A percentile compares a stretch with the other conserved stretches of the same genome.
These are phyloP conservation scores for Nelumbo lutea DNA, from an alignment of 164 flowering plant species.

Conservation along the genomic window DNA sequence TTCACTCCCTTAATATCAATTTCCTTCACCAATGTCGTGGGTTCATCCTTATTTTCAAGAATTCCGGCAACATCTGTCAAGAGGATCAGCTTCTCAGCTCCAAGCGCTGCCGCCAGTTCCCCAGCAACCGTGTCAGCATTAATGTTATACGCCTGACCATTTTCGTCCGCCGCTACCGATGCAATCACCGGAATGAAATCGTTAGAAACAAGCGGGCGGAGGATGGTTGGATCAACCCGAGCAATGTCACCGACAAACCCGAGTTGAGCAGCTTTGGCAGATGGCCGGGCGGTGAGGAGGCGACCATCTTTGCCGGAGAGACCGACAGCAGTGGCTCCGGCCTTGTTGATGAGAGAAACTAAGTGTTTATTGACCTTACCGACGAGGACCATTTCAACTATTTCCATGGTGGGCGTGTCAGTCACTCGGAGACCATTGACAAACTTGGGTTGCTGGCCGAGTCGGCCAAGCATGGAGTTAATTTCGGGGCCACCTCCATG, in stretches of 20 bases:
- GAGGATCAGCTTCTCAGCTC: slow-evolving; percentile 87
- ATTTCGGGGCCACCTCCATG: slow-evolving; percentile 96
- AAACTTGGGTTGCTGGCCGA: slow-evolving; percentile 52
- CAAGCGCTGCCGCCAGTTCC: slow-evolving; percentile 84
- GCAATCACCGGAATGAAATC: slow-evolving; percentile 81
- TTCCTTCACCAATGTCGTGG: slow-evolving; percentile 69
- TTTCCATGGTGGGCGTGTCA: slow-evolving; percentile 78
- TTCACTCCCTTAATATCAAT: slow-evolving; percentile 77
- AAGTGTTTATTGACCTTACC: slow-evolving; percentile 77
- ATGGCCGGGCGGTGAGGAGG: slow-evolving; percentile 72
- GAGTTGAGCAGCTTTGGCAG: slow-evolving; percentile 45
- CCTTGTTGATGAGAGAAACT: slow-evolving; percentile 76
- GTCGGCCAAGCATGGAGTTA: slow-evolving; percentile 53
- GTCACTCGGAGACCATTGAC: slow-evolving; percentile 88
- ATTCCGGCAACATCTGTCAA: slow-evolving; percentile 90
- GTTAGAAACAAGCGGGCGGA: slow-evolving; percentile 44
- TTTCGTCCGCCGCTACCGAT: slow-evolving; percentile 78
- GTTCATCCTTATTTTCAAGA: slow-evolving; percentile 49
- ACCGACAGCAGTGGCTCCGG: slow-evolving; percentile 86
- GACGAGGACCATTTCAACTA: slow-evolving; percentile 86
- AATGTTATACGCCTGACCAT: slow-evolving; percentile 75
- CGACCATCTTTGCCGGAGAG: slow-evolving; percentile 81
- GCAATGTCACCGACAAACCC: slow-evolving; percentile 94
- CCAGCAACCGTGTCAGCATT: slow-evolving; percentile 96
- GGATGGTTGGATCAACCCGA: slow-evolving; percentile 55